phyloP scores from a whole-genome alignment of 257 asterid species.

The Solanum peruvianum region DNA sequence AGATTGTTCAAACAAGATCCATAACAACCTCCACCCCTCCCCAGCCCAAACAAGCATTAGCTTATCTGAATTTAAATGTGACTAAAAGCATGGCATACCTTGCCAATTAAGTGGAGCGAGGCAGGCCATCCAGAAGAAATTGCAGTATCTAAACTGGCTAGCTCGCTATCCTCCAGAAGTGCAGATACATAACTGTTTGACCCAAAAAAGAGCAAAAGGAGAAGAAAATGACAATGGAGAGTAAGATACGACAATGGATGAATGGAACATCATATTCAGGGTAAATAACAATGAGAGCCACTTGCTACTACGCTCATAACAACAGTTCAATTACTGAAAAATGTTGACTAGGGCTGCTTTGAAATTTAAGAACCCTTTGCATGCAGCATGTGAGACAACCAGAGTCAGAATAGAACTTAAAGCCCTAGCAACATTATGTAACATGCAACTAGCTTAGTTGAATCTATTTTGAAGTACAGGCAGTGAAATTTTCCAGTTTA shows the following conservation, averaged over 20 bases:
- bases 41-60: neutral
- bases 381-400: neutral
- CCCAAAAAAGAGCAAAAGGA: neutral
- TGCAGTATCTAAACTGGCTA: conserved; percentile 56
- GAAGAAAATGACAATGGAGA: neutral
- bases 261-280: neutral
- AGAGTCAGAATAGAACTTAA: neutral
- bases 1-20: neutral
- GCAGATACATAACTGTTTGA: conserved; percentile 81
- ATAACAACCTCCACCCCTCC: neutral
- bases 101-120: conserved; percentile 89
- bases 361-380: neutral
- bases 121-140: conserved; percentile 89
- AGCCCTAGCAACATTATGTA: neutral
- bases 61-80: neutral
- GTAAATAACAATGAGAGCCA: neutral
- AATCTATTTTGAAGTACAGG: neutral
- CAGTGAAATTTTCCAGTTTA: neutral
- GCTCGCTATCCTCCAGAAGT: conserved; percentile 53
- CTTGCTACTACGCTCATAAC: neutral
- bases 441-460: neutral
- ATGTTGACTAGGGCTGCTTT: neutral
- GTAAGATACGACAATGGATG: neutral
- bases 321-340: neutral
- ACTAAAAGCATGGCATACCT: conserved; percentile 32